phyloP scores from a whole-genome alignment of 2,329 filamentous ascomycete genomes.

The Lecanicillium sp. region DNA sequence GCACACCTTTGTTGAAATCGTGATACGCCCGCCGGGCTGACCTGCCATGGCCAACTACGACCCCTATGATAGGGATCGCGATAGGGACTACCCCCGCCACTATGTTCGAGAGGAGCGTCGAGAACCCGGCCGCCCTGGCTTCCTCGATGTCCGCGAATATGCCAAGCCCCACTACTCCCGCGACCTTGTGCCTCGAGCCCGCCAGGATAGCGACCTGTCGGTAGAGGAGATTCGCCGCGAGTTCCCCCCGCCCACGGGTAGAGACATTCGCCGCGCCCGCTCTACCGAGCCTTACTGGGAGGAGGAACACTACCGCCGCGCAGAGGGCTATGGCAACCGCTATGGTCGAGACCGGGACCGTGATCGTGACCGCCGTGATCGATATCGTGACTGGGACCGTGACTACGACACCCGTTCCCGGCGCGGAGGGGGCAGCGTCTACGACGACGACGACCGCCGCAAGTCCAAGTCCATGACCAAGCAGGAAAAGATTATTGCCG shows the following conservation, averaged over 20 bases:
- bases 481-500: slow-evolving; percentile 59
- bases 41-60: slow-evolving; percentile 41
- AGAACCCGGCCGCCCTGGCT: slow-evolving; percentile 44
- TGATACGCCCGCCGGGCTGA: too few species aligned
- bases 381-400: slow-evolving; percentile 15
- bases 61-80: slow-evolving; percentile 42
- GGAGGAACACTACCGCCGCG: slow-evolving; percentile 38
- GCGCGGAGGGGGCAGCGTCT: slow-evolving; percentile 39
- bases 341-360: slow-evolving; percentile 37
- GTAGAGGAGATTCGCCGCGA: slow-evolving; percentile 80
- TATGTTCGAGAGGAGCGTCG: slow-evolving; percentile 48
- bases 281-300: slow-evolving; percentile 58
- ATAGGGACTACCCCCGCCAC: slow-evolving; percentile 38
- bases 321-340: slow-evolving; percentile 41
- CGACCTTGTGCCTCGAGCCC: slow-evolving; percentile 49
- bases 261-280: slow-evolving; percentile 51
- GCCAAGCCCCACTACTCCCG: slow-evolving; percentile 35
- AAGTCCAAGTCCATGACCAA: slow-evolving; percentile 45
- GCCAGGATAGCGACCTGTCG: slow-evolving; percentile 67
- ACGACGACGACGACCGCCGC: slow-evolving; percentile 51
- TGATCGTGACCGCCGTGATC: slow-evolving; percentile 25
- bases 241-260: slow-evolving; percentile 62
- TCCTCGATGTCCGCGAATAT: slow-evolving; percentile 45
- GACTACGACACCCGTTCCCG: slow-evolving; percentile 35
- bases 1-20: slow-evolving; percentile 3